phyloP scores from a whole-genome alignment of 164 flowering plant species.

The Umbellularia californica region DNA sequence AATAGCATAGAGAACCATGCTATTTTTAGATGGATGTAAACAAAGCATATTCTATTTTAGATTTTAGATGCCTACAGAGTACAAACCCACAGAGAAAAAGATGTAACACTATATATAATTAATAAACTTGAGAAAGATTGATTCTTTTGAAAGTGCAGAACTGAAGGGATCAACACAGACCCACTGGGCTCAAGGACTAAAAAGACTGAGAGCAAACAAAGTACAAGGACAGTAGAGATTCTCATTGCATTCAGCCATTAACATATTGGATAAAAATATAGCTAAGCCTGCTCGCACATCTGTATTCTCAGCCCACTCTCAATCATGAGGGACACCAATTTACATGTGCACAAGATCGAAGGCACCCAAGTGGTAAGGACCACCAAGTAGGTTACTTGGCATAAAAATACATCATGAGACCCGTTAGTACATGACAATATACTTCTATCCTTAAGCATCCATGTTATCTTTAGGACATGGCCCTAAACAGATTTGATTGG shows the following conservation, averaged over 20 bases:
- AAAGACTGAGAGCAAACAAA: neutral
- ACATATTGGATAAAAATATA: too few species aligned
- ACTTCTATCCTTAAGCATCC: too few species aligned
- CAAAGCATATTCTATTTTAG: neutral
- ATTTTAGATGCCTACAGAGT: neutral
- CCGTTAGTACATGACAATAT: too few species aligned
- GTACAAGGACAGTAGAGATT: neutral
- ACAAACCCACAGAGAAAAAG: neutral
- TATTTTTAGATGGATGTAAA: too few species aligned
- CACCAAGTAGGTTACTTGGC: too few species aligned
- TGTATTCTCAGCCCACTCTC: neutral
- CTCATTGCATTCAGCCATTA: neutral
- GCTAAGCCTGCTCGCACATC: neutral
- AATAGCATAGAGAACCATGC: neutral
- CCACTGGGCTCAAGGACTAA: neutral
- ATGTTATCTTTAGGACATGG: too few species aligned
- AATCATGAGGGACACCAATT: neutral
- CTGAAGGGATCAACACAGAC: neutral
- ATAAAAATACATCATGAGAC: too few species aligned
- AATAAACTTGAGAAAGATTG: neutral
- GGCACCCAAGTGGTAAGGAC: neutral
- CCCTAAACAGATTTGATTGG: too few species aligned
- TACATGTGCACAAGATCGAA: neutral
- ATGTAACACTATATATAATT: neutral
- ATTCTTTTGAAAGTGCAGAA: neutral